Conservation (phyloP, 495 filamentous ascomycete species). For the Astrothelium subdiscretum region DNA sequence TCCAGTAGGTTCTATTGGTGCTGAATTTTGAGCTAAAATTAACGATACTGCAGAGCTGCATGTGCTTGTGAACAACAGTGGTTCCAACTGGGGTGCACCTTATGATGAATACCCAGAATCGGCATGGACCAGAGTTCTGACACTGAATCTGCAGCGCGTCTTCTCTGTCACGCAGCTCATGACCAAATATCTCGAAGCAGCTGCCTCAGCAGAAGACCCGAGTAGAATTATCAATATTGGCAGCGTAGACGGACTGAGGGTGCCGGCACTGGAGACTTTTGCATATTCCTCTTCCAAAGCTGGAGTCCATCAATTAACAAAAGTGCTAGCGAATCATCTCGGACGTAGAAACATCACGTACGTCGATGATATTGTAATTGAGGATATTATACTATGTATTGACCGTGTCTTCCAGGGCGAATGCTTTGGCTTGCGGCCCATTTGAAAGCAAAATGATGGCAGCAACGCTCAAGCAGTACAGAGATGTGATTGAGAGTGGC, state of each 20-base stretch:
- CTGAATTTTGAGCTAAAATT: neutral
- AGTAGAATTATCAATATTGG: constrained; percentile 67
- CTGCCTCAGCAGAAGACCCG: constrained; percentile 36
- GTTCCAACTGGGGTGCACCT: constrained; percentile 57
- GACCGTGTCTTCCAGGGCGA: constrained; percentile 28
- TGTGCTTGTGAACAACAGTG: constrained; percentile 72
- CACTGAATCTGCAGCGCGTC: constrained; percentile 68
- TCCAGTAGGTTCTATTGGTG: constrained; percentile 31
- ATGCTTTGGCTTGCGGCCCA: constrained; percentile 66
- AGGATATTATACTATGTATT: too few relatives aligned
- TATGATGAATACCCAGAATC: constrained; percentile 56
- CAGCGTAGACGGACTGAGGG: constrained; percentile 55
- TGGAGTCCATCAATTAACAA: constrained; percentile 31
- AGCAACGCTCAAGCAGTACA: constrained; percentile 48
- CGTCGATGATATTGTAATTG: too few relatives aligned
- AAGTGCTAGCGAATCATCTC: constrained; percentile 32
- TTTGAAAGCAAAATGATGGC: constrained; percentile 82
- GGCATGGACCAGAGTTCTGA: constrained; percentile 63
- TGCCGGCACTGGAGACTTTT: constrained; percentile 61
- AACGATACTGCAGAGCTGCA: constrained; percentile 43
- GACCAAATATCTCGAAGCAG: constrained; percentile 57
- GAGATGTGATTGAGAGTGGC: constrained; percentile 48
- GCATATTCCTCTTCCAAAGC: constrained; percentile 37
- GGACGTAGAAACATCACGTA: constrained; percentile 32
- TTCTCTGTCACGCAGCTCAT: constrained; percentile 67